Base-by-base conservation (phyloP, 352 stramenopile species). In the Phytophthora pluvialis region DNA sequence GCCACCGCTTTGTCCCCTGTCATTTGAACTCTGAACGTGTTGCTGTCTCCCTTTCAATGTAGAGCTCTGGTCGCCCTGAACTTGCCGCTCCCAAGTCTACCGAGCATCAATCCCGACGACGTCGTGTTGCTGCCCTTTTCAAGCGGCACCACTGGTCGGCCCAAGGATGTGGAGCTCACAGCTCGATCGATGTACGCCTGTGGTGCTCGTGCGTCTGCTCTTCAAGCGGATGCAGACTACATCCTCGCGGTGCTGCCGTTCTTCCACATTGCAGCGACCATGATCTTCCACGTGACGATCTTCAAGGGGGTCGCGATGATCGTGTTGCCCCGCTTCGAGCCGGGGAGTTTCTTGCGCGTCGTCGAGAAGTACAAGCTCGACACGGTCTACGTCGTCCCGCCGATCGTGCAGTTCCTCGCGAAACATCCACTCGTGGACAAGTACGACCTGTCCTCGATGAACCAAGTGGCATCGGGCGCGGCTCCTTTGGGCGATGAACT, bases 231-330 rank as follows among this genome's bases (percentile, higher is more conserved):
- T 35, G 31, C 66, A 0, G 52, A 69, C 10, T 64, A 63, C 49
- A 59, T 71, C 26, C 59, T 97, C 25, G 71, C 61, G 1, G 55
- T 93, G 26, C 73, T 99, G n/a, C 95, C 96, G 18, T 97, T 98
- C 59, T 98, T 97, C 81, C 95, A 99, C 67, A 98, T 98, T 52
- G 98, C 98, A 69, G 92, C 88, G 32, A 77, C 83, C 3, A 83
- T 88, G 40, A 84, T 95, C 25, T 73, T 96, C 44, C 76, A 98
- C 44, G 83, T 93, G 61, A 77, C 76, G 26, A 77, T 93, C 33
- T 91, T 91, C 76, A 84, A 89, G 59, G 86, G 86, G 8, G 65
- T 84, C 16, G 80, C 82, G 12, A 71, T 96, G 12, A 83, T 98
- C 31, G 90, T 97, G 2, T 82, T 97, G 21, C 90, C 84, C 32